Base-by-base conservation (phyloP, 805 yeast species). In the Pichia californica region DNA sequence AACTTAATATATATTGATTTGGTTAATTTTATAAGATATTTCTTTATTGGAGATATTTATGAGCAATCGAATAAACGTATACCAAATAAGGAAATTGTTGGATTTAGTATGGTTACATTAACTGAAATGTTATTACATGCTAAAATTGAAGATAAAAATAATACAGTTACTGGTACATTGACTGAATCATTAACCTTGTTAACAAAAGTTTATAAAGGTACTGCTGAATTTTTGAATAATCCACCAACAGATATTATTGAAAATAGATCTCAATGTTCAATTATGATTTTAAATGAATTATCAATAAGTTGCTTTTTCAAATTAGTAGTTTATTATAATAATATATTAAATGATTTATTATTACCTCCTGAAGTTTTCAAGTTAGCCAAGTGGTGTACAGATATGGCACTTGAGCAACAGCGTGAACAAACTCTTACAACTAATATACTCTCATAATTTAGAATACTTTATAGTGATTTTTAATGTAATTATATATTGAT, bases 321-420 rank as follows among this genome's bases (percentile, higher is more conserved):
- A 47, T 69, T 83, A 36, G 81, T 84, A 26, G 64, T 83, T 30
- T 73, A 74, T 52, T 83, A 79, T 59, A 81, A 81, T 56, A 73
- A 69, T 33, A 69, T 77, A 36, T 62, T 84, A 47, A 81, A 81
- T 56, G 88, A 82, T 53, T 71, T 83, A 50, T 70, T 77, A 21
- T 64, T 84, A 35, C 71, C 76, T 40, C 76, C 82, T 4, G 77
- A 77, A 37, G 84, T 83, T 5, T 76, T 77, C 54, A 77, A 76
- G 49, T 66, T 83, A 49, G 87, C 87, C 15, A 80, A 81, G 55
- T 78, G 86, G 81, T 83, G 83, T 23, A 70, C 81, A 44, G 88
- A 82, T 51, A 72, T 72, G 26, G 82, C 82, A 14, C 66, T 76
- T 42, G 78, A 76, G 15, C 77, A 75, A 44, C 69, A 68, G 47